Conservation (phyloP, 2,329 filamentous ascomycete genomes). For the Amesomyces nigricolor region DNA sequence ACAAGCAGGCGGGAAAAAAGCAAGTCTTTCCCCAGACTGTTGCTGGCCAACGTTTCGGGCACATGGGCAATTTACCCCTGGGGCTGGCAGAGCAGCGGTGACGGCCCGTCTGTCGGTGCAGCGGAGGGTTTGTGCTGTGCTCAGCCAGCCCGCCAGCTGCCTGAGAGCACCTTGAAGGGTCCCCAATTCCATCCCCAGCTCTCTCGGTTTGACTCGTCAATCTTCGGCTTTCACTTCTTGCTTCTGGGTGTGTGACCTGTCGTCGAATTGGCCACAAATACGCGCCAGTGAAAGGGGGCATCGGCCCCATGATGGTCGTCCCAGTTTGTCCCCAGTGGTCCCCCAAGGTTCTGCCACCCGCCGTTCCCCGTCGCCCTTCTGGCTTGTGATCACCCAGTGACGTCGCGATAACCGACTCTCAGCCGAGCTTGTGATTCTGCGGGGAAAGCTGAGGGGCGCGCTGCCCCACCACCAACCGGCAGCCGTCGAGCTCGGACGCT, state of each 20-base stretch:
- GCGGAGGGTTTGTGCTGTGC: constrained; percentile 11
- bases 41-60: neutral
- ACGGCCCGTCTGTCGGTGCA: constrained; percentile 15
- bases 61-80: neutral
- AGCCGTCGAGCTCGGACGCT: constrained; percentile 20
- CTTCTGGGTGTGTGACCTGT: neutral
- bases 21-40: neutral
- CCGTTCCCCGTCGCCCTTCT: neutral
- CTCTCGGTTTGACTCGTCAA: neutral
- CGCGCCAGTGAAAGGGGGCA: neutral
- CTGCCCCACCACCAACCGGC: constrained; percentile 3
- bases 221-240: neutral
- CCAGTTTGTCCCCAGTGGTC: too few relatives aligned
- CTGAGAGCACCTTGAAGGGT: neutral
- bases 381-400: constrained; percentile 33
- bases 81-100: neutral
- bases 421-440: constrained; percentile 56
- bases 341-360: neutral
- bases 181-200: too few relatives aligned
- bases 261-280: neutral
- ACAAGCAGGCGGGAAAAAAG: neutral
- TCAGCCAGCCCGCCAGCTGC: neutral
- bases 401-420: constrained; percentile 41
- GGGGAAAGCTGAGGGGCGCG: constrained; percentile 33
- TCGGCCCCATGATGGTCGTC: too few relatives aligned